Conservation (phyloP, 2,329 filamentous ascomycete species). For the Pseudogymnoascus sp. region DNA sequence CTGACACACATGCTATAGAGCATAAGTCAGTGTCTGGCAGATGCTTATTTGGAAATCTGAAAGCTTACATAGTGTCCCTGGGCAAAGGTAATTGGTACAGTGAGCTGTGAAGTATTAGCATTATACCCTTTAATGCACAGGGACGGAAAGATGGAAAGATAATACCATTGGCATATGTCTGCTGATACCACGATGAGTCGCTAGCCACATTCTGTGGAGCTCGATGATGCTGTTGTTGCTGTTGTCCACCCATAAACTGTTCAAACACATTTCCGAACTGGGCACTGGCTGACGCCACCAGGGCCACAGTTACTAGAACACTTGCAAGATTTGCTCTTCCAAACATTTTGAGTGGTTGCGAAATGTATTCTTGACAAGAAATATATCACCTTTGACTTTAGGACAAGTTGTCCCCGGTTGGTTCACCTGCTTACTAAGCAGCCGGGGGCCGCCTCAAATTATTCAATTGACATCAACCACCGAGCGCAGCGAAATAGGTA, state of each 20-base stretch:
- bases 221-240: constrained; percentile 52
- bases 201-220: constrained; percentile 73
- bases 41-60: neutral
- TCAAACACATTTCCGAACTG: constrained; percentile 93
- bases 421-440: neutral
- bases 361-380: neutral
- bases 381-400: neutral
- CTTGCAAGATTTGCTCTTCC: constrained; percentile 24
- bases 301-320: constrained; percentile 42
- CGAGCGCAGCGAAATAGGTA: constrained; percentile 11
- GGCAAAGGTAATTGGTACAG: constrained; percentile 91
- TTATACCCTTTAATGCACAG: constrained; percentile 1
- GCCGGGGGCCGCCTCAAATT: constrained; percentile 9
- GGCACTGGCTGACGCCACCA: constrained; percentile 52
- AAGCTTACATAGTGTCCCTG: constrained; percentile 61
- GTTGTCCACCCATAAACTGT: constrained; percentile 69
- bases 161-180: constrained; percentile 59
- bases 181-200: constrained; percentile 72
- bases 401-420: constrained; percentile 2
- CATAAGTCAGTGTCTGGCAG: neutral
- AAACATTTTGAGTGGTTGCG: constrained; percentile 1
- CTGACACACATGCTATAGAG: constrained; percentile 70
- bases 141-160: neutral
- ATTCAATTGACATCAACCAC: constrained; percentile 9
- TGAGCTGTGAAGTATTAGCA: constrained; percentile 46